Conservation (phyloP, 352 stramenopile species). For the Pythium aristosporum region DNA sequence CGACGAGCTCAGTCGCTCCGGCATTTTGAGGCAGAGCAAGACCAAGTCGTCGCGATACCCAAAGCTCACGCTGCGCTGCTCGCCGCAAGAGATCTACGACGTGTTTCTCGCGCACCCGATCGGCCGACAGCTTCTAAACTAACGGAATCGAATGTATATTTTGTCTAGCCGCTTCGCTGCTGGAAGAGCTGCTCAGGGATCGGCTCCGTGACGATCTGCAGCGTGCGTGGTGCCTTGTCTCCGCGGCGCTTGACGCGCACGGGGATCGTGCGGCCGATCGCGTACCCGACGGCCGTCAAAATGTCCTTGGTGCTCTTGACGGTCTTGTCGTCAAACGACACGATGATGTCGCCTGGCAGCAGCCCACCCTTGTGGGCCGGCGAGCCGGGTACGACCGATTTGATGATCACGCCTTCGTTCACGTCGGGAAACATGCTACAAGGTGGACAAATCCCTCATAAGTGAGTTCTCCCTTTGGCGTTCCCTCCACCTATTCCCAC, state of each 20-base stretch:
- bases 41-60: conserved; percentile 51
- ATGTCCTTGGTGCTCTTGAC: conserved; percentile 81
- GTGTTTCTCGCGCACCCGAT: conserved; percentile 61
- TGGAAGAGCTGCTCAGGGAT: conserved; percentile 38
- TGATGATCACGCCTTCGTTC: conserved; percentile 82
- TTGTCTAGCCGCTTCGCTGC: neutral
- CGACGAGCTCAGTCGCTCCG: conserved; percentile 63
- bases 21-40: conserved; percentile 49
- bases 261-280: conserved; percentile 64
- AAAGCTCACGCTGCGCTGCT: conserved; percentile 54
- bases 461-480: neutral
- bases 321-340: conserved; percentile 69
- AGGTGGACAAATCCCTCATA: neutral
- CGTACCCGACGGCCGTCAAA: conserved; percentile 64
- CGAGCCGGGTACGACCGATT: conserved; percentile 72
- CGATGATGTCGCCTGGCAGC: conserved; percentile 71
- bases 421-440: conserved; percentile 63
- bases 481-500: too few species aligned
- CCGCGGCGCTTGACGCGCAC: conserved; percentile 65
- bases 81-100: conserved; percentile 63
- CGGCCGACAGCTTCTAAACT: conserved; percentile 55
- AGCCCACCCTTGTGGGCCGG: conserved; percentile 78
- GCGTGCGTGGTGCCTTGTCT: conserved; percentile 39
- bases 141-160: neutral
- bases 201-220: conserved; percentile 64